Conservation (phyloP, 1,284 basidiomycete genomes). For the Moesziomyces aphidis region DNA sequence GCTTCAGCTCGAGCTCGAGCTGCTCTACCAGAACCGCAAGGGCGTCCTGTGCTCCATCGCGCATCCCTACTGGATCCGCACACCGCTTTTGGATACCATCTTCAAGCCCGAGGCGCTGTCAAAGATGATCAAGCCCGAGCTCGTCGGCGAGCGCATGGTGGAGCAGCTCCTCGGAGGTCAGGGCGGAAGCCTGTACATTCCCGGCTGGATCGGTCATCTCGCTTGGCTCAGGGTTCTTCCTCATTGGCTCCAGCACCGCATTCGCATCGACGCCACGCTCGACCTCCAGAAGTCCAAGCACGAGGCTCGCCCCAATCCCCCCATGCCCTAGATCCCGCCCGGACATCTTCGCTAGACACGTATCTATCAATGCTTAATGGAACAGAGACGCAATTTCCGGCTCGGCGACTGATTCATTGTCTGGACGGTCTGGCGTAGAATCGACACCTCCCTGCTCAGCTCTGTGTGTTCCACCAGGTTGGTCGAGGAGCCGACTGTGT, state of each 20-base stretch:
- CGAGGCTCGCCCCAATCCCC: conserved; percentile 5
- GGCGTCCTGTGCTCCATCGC: conserved; percentile 37
- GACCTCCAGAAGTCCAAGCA: conserved; percentile 11
- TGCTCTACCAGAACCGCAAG: conserved; percentile 50
- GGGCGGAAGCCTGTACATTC: conserved; percentile 37
- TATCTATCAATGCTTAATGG: background rate
- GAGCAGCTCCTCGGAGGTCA: conserved; percentile 29
- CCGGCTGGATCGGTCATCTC: conserved; percentile 37
- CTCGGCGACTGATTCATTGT: too few relatives aligned
- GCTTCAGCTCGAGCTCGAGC: conserved; percentile 56
- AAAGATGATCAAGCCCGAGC: conserved; percentile 24
- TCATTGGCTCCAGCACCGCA: conserved; percentile 18
- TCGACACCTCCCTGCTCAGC: too few relatives aligned
- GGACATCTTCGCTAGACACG: background rate
- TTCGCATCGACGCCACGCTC: conserved; percentile 13
- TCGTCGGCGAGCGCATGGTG: conserved; percentile 23
- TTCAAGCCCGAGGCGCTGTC: conserved; percentile 10
- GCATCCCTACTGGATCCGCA: conserved; percentile 37
- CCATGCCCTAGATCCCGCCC: background rate
- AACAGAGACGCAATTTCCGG: too few relatives aligned
- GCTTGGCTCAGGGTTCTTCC: conserved; percentile 25
- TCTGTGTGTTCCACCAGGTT: too few relatives aligned
- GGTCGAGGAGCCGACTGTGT: too few relatives aligned
- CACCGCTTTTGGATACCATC: conserved; percentile 5
- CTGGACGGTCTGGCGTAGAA: too few relatives aligned